phyloP scores from a whole-genome alignment of 2,329 filamentous ascomycete genomes.

The Fonsecaea erecta region DNA sequence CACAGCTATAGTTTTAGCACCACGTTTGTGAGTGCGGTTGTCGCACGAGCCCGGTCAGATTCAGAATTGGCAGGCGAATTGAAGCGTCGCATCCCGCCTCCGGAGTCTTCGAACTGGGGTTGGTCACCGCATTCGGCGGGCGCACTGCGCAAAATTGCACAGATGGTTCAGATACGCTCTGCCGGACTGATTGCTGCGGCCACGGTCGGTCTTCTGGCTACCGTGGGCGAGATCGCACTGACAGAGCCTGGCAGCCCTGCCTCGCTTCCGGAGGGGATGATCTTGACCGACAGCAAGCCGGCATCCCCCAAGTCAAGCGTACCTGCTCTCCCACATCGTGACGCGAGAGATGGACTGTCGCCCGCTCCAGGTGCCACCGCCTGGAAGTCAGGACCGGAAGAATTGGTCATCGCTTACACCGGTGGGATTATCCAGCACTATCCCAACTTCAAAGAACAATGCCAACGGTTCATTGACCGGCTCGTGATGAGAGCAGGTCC shows the following conservation, averaged over 20 bases:
- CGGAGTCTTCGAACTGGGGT: slow-evolving; percentile 54
- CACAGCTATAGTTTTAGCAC: slow-evolving; percentile 70
- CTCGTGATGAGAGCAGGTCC: slow-evolving; percentile 54
- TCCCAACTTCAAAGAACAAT: slow-evolving; percentile 72
- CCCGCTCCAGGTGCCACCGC: slow-evolving; percentile 36
- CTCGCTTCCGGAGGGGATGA: slow-evolving; percentile 23
- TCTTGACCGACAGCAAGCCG: slow-evolving; percentile 29
- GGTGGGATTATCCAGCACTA: slow-evolving; percentile 81
- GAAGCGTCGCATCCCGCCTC: slow-evolving; percentile 59
- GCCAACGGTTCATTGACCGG: slow-evolving; percentile 69
- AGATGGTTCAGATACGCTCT: slow-evolving; percentile 72
- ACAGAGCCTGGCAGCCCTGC: slow-evolving; percentile 31
- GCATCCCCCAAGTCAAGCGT: slow-evolving; percentile 28
- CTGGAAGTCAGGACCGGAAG: slow-evolving; percentile 51
- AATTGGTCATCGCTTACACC: slow-evolving; percentile 77
- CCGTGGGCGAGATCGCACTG: slow-evolving; percentile 66
- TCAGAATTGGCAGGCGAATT: slow-evolving; percentile 52
- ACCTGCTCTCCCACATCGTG: slow-evolving; percentile 13
- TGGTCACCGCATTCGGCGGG: slow-evolving; percentile 68
- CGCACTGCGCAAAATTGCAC: slow-evolving; percentile 68
- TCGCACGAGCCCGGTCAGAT: slow-evolving; percentile 60
- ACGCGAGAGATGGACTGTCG: slow-evolving; percentile 27
- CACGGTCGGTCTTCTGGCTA: slow-evolving; percentile 69
- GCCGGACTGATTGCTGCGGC: slow-evolving; percentile 75
- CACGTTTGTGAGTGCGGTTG: slow-evolving; percentile 72